Evolutionary conservation across 2,329 filamentous ascomycete genomes (phyloP).

Genomic region (Pseudomassariella vexata): DNA sequence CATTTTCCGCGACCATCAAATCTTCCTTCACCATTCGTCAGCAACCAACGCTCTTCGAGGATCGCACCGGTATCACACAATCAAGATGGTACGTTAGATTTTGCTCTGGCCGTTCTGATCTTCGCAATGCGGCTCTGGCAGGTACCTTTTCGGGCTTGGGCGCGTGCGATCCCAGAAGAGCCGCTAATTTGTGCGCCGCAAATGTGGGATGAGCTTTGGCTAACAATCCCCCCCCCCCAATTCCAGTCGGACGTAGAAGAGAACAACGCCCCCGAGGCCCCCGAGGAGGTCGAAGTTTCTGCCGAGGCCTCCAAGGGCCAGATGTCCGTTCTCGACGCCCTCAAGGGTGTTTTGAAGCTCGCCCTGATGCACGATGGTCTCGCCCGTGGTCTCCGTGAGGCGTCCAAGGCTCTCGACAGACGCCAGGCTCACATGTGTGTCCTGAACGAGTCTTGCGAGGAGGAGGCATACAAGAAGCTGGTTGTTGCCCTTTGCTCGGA

Average conservation of each 20-base stretch:
- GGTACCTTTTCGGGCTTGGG: not conserved
- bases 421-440: conserved; percentile 99
- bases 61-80: conserved; percentile 54
- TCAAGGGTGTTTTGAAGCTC: conserved; percentile 98
- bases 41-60: conserved; percentile 53
- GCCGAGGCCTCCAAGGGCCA: conserved; percentile 84
- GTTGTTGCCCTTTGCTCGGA: conserved; percentile 97
- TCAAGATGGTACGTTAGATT: conserved; percentile 53
- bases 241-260: conserved; percentile 99
- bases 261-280: conserved; percentile 78
- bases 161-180: not conserved
- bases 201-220: not conserved
- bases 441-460: conserved; percentile 98
- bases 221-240: conserved; percentile 6
- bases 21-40: conserved; percentile 12
- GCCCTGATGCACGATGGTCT: conserved; percentile 99
- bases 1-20: conserved; percentile 16
- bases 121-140: not conserved
- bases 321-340: conserved; percentile 97
- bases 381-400: conserved; percentile 95
- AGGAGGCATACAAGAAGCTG: conserved; percentile 99
- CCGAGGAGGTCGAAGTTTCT: conserved; percentile 90
- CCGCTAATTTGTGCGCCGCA: not conserved
- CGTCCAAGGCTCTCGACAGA: conserved; percentile 96
- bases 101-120: conserved; percentile 1